Evolutionary conservation across 2,329 filamentous ascomycete species (phyloP).

Genomic region (Nakataea oryzae): DNA sequence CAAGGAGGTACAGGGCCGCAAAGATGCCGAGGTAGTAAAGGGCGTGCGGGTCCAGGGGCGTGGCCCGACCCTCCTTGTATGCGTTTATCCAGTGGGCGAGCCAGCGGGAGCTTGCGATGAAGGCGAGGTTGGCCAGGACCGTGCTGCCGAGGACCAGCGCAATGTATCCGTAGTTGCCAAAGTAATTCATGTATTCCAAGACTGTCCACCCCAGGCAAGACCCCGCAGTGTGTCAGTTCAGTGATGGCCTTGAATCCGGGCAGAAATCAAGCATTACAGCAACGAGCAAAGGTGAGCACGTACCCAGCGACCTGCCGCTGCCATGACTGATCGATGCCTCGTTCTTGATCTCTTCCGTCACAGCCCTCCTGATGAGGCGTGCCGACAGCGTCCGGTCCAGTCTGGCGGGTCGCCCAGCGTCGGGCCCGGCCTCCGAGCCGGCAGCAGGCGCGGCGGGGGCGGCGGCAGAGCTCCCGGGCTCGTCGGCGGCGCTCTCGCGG

Average conservation of each 20-base stretch:
- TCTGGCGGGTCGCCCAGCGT: background rate
- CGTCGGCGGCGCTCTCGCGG: background rate
- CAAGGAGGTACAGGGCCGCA: constrained; percentile 29
- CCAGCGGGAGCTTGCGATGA: constrained; percentile 34
- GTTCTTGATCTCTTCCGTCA: background rate
- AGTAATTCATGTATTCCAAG: constrained; percentile 40
- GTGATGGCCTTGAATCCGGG: too few species aligned
- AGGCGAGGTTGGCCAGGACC: constrained; percentile 28
- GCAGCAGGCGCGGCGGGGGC: too few species aligned
- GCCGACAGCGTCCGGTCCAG: background rate
- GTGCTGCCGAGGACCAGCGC: constrained; percentile 25
- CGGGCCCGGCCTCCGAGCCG: background rate
- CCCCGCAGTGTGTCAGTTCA: background rate
- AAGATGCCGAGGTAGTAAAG: constrained; percentile 38
- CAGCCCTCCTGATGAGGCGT: background rate
- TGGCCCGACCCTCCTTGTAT: constrained; percentile 29
- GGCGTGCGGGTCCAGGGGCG: constrained; percentile 39
- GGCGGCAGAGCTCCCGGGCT: background rate
- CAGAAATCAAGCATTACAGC: background rate
- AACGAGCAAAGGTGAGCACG: constrained; percentile 9
- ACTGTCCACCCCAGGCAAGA: constrained; percentile 9
- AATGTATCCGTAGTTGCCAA: constrained; percentile 33
- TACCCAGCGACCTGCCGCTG: constrained; percentile 27
- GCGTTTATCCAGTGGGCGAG: constrained; percentile 44
- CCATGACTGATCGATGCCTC: constrained; percentile 8